Evolutionary conservation across 257 asterid species (phyloP).

Genomic region (Solanum piurae): DNA sequence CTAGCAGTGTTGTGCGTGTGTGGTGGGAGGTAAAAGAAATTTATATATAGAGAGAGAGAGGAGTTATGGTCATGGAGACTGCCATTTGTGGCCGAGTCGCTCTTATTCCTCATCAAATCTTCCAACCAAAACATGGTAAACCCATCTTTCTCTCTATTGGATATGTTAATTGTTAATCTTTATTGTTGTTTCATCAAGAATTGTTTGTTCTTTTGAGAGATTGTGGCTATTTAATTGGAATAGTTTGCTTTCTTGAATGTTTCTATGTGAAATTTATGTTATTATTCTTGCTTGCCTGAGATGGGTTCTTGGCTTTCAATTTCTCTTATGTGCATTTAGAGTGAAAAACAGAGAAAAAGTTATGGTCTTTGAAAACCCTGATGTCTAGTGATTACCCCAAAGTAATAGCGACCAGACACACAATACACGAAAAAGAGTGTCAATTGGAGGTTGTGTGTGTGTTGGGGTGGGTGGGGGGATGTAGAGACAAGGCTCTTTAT

Average conservation of each 20-base stretch:
- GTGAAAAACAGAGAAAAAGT: not conserved
- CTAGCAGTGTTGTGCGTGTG: not conserved
- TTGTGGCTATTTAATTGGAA: not conserved
- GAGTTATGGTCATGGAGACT: conserved; percentile 37
- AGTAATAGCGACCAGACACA: not conserved
- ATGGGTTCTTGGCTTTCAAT: not conserved
- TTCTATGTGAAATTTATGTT: not conserved
- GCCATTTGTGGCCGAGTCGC: conserved; percentile 56
- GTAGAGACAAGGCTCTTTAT: not conserved
- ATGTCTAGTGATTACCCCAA: not conserved
- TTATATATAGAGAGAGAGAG: not conserved
- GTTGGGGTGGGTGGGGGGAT: not conserved
- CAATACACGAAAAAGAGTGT: not conserved
- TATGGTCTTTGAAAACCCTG: not conserved
- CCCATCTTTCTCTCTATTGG: not conserved
- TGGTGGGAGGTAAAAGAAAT: not conserved
- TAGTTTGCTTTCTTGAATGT: not conserved
- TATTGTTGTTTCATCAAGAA: not conserved
- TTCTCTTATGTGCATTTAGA: not conserved
- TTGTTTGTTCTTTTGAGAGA: not conserved
- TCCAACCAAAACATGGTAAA: conserved; percentile 42
- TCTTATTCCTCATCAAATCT: conserved; percentile 44
- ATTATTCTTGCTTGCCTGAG: not conserved
- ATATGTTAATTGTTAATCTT: not conserved
- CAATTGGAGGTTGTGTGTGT: not conserved